Evolutionary conservation across 257 asterid species (phyloP).

Genomic region (Prunella vulgaris): DNA sequence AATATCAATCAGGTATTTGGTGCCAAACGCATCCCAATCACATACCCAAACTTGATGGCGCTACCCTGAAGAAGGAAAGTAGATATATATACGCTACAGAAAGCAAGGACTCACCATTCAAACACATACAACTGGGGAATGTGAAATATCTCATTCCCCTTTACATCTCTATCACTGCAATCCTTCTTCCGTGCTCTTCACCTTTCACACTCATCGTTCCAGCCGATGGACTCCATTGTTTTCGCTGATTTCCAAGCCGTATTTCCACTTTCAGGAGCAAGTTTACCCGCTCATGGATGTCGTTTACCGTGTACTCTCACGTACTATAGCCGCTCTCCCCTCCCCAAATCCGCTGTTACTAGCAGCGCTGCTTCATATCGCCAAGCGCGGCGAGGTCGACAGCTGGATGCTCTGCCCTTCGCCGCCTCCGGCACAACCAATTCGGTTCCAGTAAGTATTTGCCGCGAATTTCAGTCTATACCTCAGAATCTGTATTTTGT

Average conservation of each 20-base stretch:
- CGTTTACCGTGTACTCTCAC: conserved; percentile 29
- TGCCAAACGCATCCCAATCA: conserved; percentile 19
- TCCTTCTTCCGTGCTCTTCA: conserved; percentile 18
- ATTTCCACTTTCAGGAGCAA: conserved; percentile 22
- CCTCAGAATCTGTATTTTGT: background rate
- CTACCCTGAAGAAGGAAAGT: background rate
- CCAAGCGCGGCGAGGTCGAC: conserved; percentile 29
- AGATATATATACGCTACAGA: background rate
- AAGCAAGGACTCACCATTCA: background rate
- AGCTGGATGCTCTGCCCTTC: conserved; percentile 26
- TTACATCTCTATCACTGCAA: conserved; percentile 11
- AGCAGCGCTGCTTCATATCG: conserved; percentile 15
- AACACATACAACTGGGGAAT: background rate
- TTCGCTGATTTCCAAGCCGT: conserved; percentile 23
- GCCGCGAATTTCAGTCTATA: background rate
- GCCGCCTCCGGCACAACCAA: conserved; percentile 42
- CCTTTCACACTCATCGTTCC: conserved; percentile 22
- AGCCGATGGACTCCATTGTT: conserved; percentile 38
- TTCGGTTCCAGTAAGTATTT: conserved; percentile 51
- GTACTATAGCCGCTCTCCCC: conserved; percentile 5
- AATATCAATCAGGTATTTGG: background rate
- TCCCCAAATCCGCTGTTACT: conserved; percentile 18
- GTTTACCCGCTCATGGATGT: conserved; percentile 30
- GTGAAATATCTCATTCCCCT: conserved; percentile 26
- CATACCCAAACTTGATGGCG: background rate